Evolutionary conservation across 2,329 filamentous ascomycete genomes (phyloP), one percentile per base, ranked within the genome.

Genomic region (Cordyceps militaris): DNA sequence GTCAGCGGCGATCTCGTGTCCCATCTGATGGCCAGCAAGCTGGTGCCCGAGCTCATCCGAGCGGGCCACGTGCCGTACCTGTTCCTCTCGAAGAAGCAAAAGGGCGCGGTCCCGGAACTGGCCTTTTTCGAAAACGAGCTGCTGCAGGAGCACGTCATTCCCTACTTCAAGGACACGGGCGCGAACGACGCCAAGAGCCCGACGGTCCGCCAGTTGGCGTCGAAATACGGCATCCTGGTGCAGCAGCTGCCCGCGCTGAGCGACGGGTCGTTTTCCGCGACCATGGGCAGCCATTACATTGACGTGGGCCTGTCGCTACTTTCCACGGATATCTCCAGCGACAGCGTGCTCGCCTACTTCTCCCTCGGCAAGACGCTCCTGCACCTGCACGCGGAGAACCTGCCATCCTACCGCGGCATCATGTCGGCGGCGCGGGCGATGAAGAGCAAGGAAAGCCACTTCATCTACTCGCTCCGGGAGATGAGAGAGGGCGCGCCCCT

Each of bases 201-300:
- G 1, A 56, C 51, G 7, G 44, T 59, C 2, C 30, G 50, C 19
- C 51, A 59, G n/a, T 28, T 59, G 44, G 49, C 43, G 14, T 5
- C 44, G 2, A 59, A 56, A 30, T 55, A 59, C 23, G 57, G 57
- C n/a, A 59, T 59, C 4, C 44, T 59, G 24, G 57, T 59, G 7
- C 26, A 55, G 16, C 49, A 55, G 36, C 42, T 55, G 14, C 36
- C 42, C 4, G 36, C 21, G 2, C 26, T 24, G 2, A 13, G 26
- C 21, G 43, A 43, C 26, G 32, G 21, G 24, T 49, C 46, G 4
- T 55, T 59, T 19, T 19, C 28, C 3, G 28, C 16, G 19, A 49
- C 19, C 14, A 36, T 59, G 50, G 13, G 24, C 36, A 51, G 38
- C 43, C 57, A 59, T 7, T 36, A 50, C 28, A 59, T 59, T 14